Evolutionary conservation across 495 filamentous ascomycete species (phyloP).

Genomic region (Halenospora varia): DNA sequence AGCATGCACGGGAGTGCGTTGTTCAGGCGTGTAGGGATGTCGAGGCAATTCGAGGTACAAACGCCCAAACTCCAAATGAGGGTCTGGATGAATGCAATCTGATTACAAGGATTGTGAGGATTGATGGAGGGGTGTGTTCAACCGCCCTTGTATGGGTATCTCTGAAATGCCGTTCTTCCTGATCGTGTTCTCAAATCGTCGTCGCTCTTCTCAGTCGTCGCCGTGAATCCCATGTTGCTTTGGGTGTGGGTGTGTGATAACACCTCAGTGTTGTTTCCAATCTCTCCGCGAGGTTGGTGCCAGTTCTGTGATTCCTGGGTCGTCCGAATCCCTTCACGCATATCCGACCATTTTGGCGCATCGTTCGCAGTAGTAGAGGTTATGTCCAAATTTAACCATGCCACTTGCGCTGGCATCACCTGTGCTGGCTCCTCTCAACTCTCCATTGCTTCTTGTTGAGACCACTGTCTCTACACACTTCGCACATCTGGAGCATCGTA

Average conservation of each 20-base stretch:
- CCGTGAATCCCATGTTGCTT: too few relatives aligned
- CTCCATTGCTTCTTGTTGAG: neutral
- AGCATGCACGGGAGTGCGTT: too few relatives aligned
- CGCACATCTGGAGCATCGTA: conserved; percentile 53
- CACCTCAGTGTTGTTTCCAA: neutral
- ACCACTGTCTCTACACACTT: conserved; percentile 47
- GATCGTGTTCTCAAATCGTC: too few relatives aligned
- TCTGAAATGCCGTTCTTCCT: too few relatives aligned
- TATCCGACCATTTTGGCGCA: conserved; percentile 72
- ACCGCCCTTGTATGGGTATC: too few relatives aligned
- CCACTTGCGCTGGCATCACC: conserved; percentile 48
- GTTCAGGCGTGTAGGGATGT: too few relatives aligned
- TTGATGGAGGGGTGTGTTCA: too few relatives aligned
- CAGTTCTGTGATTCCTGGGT: neutral
- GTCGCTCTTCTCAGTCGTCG: too few relatives aligned
- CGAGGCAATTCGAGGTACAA: too few relatives aligned
- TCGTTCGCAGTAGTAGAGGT: conserved; percentile 74
- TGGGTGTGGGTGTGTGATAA: neutral
- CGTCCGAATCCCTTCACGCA: conserved; percentile 41
- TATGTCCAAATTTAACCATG: conserved; percentile 69
- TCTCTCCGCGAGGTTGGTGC: neutral
- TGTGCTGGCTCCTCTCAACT: conserved; percentile 29
- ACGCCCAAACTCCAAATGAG: too few relatives aligned
- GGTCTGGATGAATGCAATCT: too few relatives aligned
- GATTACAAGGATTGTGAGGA: too few relatives aligned